Evolutionary conservation across 179 eudicot species (phyloP), one percentile per base, ranked within the genome.

Genomic region (Silene coronaria): DNA sequence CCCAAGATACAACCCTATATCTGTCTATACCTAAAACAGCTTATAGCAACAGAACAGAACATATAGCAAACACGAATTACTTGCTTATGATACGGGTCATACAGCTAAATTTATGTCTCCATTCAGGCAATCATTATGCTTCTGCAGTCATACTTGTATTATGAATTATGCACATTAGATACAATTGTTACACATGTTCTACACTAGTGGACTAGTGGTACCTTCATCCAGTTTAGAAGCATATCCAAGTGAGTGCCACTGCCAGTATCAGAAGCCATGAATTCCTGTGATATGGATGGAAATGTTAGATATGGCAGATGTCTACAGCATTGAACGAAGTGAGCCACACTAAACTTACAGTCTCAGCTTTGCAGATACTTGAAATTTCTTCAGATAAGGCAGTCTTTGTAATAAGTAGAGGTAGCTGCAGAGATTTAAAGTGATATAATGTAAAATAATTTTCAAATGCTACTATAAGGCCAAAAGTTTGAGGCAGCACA

Each of bases 181-280:
- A 55, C 46, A 26, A 17, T 17, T 71, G 38, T 46, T 14, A 68
- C 59, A 58, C 46, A 42, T 36, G 76, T 23, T 38, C n/a, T 24
- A 14, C n/a, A 55, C 0, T 55, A 55, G 46, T 34, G 42, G n/a
- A n/a, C n/a, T n/a, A n/a, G 21, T 67, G 38, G 51, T 86, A 95
- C 99, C 99, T 95, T 90, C 80, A 92, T 84, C 99, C 99, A 95
- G 73, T 77, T 76, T 73, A 95, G 86, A 79, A 95, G 95, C 95
- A 92, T 82, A 81, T 88, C 92, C 85, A 92, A 86, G 77, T 81
- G 89, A 73, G 84, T 84, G 76, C 45, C 42, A 16, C 45, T 27
- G 34, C 82, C 78, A 61, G 77, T 74, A 24, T 85, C 84, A 63
- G 71, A 26, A 42, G 74, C 77, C 80, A 80, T 74, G 38, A 77